phyloP scores from a whole-genome alignment of 495 filamentous ascomycete genomes.

The Penicillium fimorum region DNA sequence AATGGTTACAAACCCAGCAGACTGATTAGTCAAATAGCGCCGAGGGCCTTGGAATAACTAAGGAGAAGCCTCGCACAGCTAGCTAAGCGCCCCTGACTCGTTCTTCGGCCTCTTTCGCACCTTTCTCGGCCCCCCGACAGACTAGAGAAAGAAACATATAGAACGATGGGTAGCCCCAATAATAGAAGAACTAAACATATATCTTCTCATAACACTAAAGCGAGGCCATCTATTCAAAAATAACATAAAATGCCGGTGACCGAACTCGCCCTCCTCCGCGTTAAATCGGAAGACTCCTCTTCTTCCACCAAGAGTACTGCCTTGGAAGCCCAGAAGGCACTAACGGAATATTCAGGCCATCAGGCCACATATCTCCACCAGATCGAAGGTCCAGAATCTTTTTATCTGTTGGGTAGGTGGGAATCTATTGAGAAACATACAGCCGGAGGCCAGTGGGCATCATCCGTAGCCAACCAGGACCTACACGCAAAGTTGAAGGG shows the following conservation, averaged over 20 bases:
- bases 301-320: slow-evolving; percentile 19
- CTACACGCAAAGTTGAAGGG: slow-evolving; percentile 41
- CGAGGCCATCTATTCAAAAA: not conserved
- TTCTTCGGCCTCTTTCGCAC: not conserved
- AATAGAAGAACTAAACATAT: not conserved
- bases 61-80: not conserved
- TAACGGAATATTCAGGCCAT: slow-evolving; percentile 36
- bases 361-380: slow-evolving; percentile 40
- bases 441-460: slow-evolving; percentile 42
- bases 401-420: slow-evolving; percentile 55
- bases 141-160: not conserved
- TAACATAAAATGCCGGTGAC: slow-evolving; percentile 47
- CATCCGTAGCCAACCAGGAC: slow-evolving; percentile 33
- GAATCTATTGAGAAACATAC: slow-evolving; percentile 45
- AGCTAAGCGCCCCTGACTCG: not conserved
- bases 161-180: not conserved
- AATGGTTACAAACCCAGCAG: not conserved
- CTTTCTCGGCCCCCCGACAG: too few species aligned
- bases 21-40: not conserved
- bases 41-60: not conserved
- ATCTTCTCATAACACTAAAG: not conserved
- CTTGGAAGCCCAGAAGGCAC: slow-evolving; percentile 34
- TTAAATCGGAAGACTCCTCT: slow-evolving; percentile 16
- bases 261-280: slow-evolving; percentile 50
- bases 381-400: slow-evolving; percentile 43